Conservation (phyloP, 2,329 filamentous ascomycete genomes). For the Leptographium wingfieldii region DNA sequence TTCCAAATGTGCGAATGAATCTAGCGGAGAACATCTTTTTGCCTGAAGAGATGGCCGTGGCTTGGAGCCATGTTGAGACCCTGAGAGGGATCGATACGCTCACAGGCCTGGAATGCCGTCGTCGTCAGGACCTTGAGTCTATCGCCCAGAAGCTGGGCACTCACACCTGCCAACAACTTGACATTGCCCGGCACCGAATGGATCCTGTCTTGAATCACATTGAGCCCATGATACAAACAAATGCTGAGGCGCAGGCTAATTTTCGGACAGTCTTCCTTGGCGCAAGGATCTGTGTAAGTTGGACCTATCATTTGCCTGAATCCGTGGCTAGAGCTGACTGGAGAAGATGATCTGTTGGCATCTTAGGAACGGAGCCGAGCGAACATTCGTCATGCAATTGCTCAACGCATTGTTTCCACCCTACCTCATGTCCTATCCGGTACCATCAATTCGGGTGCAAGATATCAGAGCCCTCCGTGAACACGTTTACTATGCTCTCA, state of each 20-base stretch:
- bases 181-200: slow-evolving; percentile 4
- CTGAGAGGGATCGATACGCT: slow-evolving; percentile 9
- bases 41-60: slow-evolving; percentile 3
- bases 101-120: slow-evolving; percentile 6
- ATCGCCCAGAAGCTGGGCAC: slow-evolving; percentile 5
- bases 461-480: slow-evolving; percentile 7
- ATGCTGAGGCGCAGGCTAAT: slow-evolving; percentile 4
- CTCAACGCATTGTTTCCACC: slow-evolving; percentile 14
- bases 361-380: not conserved
- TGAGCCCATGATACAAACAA: slow-evolving; percentile 5
- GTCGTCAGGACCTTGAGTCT: slow-evolving; percentile 8
- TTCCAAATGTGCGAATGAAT: not conserved
- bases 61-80: slow-evolving; percentile 6
- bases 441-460: slow-evolving; percentile 3
- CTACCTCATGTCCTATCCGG: slow-evolving; percentile 10
- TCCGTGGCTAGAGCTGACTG: not conserved
- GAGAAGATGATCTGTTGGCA: slow-evolving; percentile 10
- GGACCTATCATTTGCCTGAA: too few relatives aligned
- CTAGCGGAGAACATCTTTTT: slow-evolving; percentile 6
- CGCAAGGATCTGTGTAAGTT: slow-evolving; percentile 11
- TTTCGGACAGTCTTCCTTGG: slow-evolving; percentile 12
- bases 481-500: slow-evolving; percentile 5
- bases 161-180: slow-evolving; percentile 1
- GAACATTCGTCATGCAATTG: slow-evolving; percentile 8
- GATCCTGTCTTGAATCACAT: slow-evolving; percentile 3